phyloP scores from a whole-genome alignment of 495 filamentous ascomycete genomes.

The Penicillium lividum region DNA sequence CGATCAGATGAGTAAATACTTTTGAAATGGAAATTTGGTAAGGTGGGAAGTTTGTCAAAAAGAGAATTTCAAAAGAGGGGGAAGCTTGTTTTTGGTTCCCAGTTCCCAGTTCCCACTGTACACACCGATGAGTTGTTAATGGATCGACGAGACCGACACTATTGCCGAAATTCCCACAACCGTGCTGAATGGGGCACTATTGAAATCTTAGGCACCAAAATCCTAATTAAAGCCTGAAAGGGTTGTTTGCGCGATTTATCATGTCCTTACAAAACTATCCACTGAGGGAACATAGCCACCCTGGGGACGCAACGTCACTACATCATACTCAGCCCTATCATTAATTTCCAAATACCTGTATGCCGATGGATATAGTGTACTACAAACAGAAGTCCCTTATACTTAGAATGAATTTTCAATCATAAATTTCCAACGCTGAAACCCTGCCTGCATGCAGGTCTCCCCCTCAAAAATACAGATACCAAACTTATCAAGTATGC shows the following conservation, averaged over 20 bases:
- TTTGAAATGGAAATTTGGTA: neutral
- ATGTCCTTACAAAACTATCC: no score
- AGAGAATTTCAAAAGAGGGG: neutral
- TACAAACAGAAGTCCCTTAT: neutral
- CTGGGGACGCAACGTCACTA: no score
- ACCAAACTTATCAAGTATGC: conserved; percentile 32
- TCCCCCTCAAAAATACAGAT: conserved; percentile 15
- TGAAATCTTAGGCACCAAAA: conserved; percentile 1
- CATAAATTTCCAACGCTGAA: conserved; percentile 15
- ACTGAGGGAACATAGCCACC: no score
- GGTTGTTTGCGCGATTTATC: no score
- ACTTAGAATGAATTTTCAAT: conserved; percentile 2
- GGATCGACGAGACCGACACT: conserved; percentile 21
- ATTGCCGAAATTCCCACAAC: conserved; percentile 15
- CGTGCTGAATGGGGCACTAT: neutral
- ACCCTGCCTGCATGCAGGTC: conserved; percentile 18
- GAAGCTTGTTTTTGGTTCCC: conserved; percentile 6
- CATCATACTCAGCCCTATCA: neutral
- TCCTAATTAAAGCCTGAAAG: neutral
- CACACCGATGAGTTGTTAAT: conserved; percentile 8
- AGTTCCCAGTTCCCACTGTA: conserved; percentile 5
- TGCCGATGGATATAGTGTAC: neutral
- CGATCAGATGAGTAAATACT: neutral
- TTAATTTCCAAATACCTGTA: neutral
- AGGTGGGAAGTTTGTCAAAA: neutral